Evolutionary conservation across 2,329 filamentous ascomycete genomes (phyloP), one percentile per base, ranked within the genome.

Genomic region (Helicocarpus griseus): DNA sequence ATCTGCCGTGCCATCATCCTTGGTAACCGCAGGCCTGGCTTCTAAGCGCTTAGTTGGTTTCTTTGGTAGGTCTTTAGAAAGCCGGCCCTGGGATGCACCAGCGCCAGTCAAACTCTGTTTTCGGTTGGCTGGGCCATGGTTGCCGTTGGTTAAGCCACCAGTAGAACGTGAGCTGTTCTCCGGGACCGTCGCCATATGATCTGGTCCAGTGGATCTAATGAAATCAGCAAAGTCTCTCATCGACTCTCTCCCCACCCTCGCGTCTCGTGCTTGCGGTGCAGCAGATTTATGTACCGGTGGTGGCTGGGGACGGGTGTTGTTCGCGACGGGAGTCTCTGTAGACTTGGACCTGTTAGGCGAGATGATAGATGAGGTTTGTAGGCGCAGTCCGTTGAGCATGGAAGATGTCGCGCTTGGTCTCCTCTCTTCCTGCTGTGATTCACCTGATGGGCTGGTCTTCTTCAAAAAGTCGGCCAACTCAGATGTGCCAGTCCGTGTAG

Each of bases 141-240:
- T 44, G 5, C 39, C 39, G 13, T 50, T 44, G 9, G 26, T 19
- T n/a, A 44, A 50, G 13, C 39, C 29, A 2, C 24, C 17, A 2
- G 39, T 13, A 9, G 22, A 39, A 21, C 17, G 21, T 13, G 26
- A 28, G 14, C 26, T 26, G 29, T 44, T 29, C 31, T 53, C 24
- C 11, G 31, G 46, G 21, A 39, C 24, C 36, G 26, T n/a, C 13
- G 39, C 19, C 29, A 28, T 21, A 29, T 36, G 46, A 65, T 69
- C 64, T 14, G 91, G 86, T 1, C 88, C 89, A 28, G 89, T 95
- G 0, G 86, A 87, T 54, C 88, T 85, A 61, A 95, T 88, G 65
- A 95, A 96, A 53, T 94, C 86, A 21, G 89, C 87, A 70, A 96
- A 88, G 61, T 95, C 90, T 43, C 82, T 77, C 7, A 85, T 80